Base-by-base conservation (phyloP, 495 filamentous ascomycete genomes). In the Aspergillus conjunctus region DNA sequence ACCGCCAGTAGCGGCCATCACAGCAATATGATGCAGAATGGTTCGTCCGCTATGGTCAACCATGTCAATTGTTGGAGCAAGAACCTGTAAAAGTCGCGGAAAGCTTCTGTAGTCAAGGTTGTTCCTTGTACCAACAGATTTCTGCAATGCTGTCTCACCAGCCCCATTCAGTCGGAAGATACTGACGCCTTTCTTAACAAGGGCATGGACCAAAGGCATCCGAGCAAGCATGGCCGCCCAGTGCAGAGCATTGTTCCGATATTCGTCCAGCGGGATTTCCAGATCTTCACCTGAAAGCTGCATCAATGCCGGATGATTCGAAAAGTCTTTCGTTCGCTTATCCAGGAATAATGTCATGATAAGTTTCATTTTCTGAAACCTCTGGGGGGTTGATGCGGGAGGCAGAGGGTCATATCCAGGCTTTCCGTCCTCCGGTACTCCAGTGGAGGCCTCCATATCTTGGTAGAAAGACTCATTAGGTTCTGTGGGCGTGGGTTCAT, bases 211-310 rank as follows among this genome's bases (percentile, higher is more conserved):
- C 7, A 97, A 79, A 10, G 88, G 83, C 68, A 93, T 85, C 20
- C 91, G 88, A n/a, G 90, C 91, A 49, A 98, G 81, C 41, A 93
- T 96, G 10, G 94, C 92, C n/a, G 93, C 94, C 94, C 94, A 98
- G 67, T 97, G 93, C 32, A 98, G 79, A 21, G 94, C 91, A 56
- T 90, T 97, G 70, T 96, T 92, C 21, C 87, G 86, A 55, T 89
- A 90, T 6, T 85, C 78, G 67, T 98, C 94, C 56, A 98, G 87
- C 9, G 95, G 93, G 31, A 91, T 84, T 67, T 98, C 94, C 31
- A 98, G 83, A 56, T 97, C 92, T 22, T 89, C 79, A 1, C 88
- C 85, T n/a, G 86, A 86, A 54, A 98, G 77, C 51, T 88, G 85
- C 7, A 83, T 74, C 18, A 91, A 80, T 1, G 86, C 87, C 1